Conservation (phyloP, 768 basidiomycete species). For the Peribolospora kevripleyi region DNA sequence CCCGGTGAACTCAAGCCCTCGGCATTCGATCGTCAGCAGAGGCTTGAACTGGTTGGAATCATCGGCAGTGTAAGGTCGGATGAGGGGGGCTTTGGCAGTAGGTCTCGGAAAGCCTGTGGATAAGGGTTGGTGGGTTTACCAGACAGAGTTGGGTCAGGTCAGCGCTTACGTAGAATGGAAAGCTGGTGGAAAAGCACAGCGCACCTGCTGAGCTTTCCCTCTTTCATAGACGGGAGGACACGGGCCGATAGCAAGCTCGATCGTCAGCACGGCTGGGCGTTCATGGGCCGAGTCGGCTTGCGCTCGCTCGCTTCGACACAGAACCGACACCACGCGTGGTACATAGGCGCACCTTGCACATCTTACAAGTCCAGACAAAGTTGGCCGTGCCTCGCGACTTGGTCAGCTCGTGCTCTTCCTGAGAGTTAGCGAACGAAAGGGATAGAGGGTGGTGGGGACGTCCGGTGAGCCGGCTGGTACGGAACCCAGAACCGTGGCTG, state of each 20-base stretch:
- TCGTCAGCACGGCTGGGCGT: too few relatives aligned
- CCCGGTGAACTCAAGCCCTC: conserved; percentile 55
- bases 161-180: conserved; percentile 16
- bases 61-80: conserved; percentile 34
- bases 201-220: conserved; percentile 39
- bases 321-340: too few relatives aligned
- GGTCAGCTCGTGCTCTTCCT: conserved; percentile 10
- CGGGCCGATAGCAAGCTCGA: too few relatives aligned
- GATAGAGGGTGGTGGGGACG: too few relatives aligned
- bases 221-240: background rate
- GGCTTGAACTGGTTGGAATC: conserved; percentile 36
- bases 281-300: too few relatives aligned
- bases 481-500: too few relatives aligned
- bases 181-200: conserved; percentile 12
- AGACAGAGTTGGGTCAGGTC: background rate
- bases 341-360: conserved; percentile 14
- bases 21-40: conserved; percentile 52
- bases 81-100: conserved; percentile 7
- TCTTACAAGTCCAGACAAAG: conserved; percentile 13
- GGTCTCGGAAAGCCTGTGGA: conserved; percentile 10
- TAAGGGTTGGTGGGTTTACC: background rate
- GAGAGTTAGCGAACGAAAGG: background rate
- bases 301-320: too few relatives aligned
- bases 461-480: too few relatives aligned
- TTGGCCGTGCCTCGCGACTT: conserved; percentile 14